Evolutionary conservation across 257 asterid species (phyloP).

Genomic region (Galeopsis tetrahit): DNA sequence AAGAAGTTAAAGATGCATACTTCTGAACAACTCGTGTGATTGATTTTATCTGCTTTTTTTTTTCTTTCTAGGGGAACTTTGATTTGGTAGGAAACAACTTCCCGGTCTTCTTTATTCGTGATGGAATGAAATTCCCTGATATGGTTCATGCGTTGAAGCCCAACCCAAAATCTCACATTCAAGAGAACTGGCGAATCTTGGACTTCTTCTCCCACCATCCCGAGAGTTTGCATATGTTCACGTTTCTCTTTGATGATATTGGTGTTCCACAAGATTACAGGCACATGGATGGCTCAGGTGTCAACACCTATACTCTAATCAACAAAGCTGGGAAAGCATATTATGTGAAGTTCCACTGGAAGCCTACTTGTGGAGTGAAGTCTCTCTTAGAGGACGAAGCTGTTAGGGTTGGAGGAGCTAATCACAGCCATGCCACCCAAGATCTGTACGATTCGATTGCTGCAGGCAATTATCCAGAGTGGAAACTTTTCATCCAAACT

Average conservation of each 20-base stretch:
- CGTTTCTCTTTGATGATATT: constrained; percentile 78
- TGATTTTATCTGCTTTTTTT: constrained; percentile 12
- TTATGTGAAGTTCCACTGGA: constrained; percentile 93
- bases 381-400: constrained; percentile 79
- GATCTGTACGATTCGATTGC: constrained; percentile 85
- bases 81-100: constrained; percentile 94
- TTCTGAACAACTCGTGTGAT: background rate
- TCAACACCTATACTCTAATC: constrained; percentile 75
- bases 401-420: constrained; percentile 75
- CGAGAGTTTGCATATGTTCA: constrained; percentile 77
- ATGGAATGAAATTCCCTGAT: constrained; percentile 88
- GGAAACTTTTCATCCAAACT: constrained; percentile 83
- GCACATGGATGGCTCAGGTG: constrained; percentile 94
- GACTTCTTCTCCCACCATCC: constrained; percentile 89
- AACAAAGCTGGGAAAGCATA: constrained; percentile 79
- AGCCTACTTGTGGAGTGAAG: constrained; percentile 93
- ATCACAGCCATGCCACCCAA: constrained; percentile 93
- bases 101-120: constrained; percentile 84
- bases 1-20: background rate
- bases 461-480: constrained; percentile 85
- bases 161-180: constrained; percentile 89
- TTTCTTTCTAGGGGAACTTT: constrained; percentile 66
- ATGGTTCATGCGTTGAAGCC: constrained; percentile 83
- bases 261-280: constrained; percentile 93
- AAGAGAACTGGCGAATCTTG: constrained; percentile 89